Evolutionary conservation across 805 yeast species (phyloP).

Genomic region (Starmerella geochares): DNA sequence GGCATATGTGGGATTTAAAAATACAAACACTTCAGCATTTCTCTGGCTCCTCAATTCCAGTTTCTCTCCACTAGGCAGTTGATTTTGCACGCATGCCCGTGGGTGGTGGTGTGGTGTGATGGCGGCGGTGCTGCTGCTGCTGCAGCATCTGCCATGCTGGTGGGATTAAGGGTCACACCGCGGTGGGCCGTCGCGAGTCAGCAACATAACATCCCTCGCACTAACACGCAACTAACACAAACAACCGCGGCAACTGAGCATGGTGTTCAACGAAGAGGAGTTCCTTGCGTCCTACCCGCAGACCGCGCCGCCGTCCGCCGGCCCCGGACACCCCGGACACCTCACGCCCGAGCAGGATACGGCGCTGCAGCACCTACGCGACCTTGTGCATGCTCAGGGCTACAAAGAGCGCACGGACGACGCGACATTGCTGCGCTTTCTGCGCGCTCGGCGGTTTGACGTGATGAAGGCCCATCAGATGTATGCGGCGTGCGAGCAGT

Average conservation of each 20-base stretch:
- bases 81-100: too few species aligned
- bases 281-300: constrained; percentile 54
- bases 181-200: not conserved
- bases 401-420: constrained; percentile 76
- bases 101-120: too few species aligned
- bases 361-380: constrained; percentile 49
- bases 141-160: not conserved
- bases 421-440: constrained; percentile 68
- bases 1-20: too few species aligned
- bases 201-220: not conserved
- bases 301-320: constrained; percentile 47
- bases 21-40: too few species aligned
- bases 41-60: too few species aligned
- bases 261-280: constrained; percentile 18
- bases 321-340: constrained; percentile 74
- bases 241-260: not conserved
- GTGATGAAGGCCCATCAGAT: constrained; percentile 64
- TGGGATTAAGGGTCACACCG: not conserved
- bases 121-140: not conserved
- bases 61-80: too few species aligned
- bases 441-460: constrained; percentile 93
- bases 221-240: not conserved
- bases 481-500: constrained; percentile 78
- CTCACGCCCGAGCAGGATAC: constrained; percentile 58
- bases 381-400: constrained; percentile 50